phyloP scores from a whole-genome alignment of 2,329 filamentous ascomycete genomes.

The Zarea fungicola region DNA sequence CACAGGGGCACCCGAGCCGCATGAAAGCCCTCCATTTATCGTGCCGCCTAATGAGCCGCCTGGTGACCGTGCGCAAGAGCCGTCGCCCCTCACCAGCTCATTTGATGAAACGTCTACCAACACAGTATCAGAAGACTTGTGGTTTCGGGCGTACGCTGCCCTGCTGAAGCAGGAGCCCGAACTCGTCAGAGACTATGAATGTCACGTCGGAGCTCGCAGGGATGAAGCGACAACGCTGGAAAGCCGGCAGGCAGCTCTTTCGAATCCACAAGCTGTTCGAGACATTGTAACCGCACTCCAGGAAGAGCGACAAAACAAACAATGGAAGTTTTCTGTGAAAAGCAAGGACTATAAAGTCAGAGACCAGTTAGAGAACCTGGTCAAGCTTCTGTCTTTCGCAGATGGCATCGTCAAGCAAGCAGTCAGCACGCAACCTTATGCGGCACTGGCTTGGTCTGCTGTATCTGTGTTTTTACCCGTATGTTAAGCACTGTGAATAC shows the following conservation, averaged over 20 bases:
- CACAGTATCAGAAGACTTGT: not conserved
- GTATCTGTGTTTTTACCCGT: not conserved
- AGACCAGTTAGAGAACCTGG: not conserved
- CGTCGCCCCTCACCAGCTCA: too few species aligned
- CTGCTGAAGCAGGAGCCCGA: not conserved
- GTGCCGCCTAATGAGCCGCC: too few species aligned
- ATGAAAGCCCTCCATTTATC: too few species aligned
- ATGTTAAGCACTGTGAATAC: too few species aligned
- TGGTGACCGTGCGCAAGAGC: too few species aligned
- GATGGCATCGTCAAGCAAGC: not conserved
- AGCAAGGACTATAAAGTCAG: not conserved
- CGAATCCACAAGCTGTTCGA: not conserved
- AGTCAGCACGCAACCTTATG: not conserved
- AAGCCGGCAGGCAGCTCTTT: not conserved
- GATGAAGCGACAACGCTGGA: not conserved
- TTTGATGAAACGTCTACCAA: too few species aligned
- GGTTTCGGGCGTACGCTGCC: not conserved
- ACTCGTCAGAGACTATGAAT: not conserved
- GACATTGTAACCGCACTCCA: not conserved
- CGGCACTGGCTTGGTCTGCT: constrained; percentile 5
- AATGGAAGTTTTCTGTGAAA: not conserved
- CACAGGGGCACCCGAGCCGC: too few species aligned
- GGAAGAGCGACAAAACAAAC: not conserved
- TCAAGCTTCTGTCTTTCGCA: not conserved
- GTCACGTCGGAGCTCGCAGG: not conserved